Evolutionary conservation across 805 yeast species (phyloP), one percentile per base, ranked within the genome.

Genomic region (Saccharomycopsis schoenii): DNA sequence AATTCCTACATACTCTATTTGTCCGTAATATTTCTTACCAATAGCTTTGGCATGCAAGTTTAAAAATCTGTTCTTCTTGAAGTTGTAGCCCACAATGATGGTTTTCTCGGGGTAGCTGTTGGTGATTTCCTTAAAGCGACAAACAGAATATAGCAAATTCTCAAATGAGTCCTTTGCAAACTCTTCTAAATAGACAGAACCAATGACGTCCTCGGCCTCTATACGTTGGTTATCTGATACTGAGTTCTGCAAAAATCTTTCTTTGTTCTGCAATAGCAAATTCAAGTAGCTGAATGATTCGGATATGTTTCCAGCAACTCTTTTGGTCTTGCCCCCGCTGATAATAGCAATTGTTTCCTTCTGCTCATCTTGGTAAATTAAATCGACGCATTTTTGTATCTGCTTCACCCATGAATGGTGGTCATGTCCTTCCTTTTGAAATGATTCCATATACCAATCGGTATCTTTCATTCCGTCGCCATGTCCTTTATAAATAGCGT

Each of bases 161-260:
- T 89, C 96, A 68, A 85, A 85, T 1, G 94, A 87, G 70, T 89
- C 96, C 47, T 89, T 73, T 0, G 96, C 90, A 69, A 71, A 85
- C 66, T 86, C 92, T 67, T 89, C 96, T 1, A 83, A 72, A 5
- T 75, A 63, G 0, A 85, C 71, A 56, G 74, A 57, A 11, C 66
- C 58, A 19, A 66, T 21, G 12, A 68, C 55, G 6, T 19, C 24
- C 4, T 29, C 43, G 19, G 36, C 25, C 61, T 64, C 43, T 29
- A 6, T 29, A 6, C 34, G 34, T 6, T 29, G 6, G 3, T 6
- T 29, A 6, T 6, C 34, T 29, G 19, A 55, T 21, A 9, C 34
- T 21, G n/a, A 41, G 4, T 52, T 51, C n/a, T 21, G 17, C 36
- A 56, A 39, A 52, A 15, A 60, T 14, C 4, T 24, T n/a, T 52